Base-by-base conservation (phyloP, 129 eudicot genomes). In the Centaurea solstitialis region DNA sequence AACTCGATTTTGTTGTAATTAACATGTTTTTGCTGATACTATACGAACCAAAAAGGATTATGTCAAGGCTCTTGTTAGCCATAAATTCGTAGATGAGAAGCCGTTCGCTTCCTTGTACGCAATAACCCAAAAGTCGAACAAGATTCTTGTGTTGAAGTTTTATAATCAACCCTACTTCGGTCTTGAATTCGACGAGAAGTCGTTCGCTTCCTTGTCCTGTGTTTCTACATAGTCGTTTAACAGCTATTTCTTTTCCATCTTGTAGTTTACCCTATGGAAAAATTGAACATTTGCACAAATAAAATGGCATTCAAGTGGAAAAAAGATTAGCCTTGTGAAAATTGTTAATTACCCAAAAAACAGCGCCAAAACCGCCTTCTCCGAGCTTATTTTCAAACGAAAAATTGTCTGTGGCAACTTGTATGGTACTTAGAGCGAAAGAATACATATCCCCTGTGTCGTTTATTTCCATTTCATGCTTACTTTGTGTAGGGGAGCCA, bases 1-100 rank as follows among this genome's bases (percentile, higher is more conserved):
- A 30, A 30, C 35, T 30, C 35, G 35, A 30, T 1, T 30, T 30
- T 30, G 35, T 30, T 30, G 35, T n/a, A n/a, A n/a, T n/a, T 30
- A 30, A 3, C 35, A 30, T 1, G 35, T 50, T 12, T 50, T 50
- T 50, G 62, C 4, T n/a, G 33, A 38, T 26, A 30, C 35, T 30
- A 30, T 30, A 11, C 8, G 53, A 79, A 79, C 85, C 87, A 59
- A 86, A 75, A 37, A 83, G 71, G 69, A 83, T 81, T 2, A 62
- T 45, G 35, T 87, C 88, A 13, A 84, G 69, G 15, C 62, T 50
- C 18, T n/a, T n/a, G n/a, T n/a, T n/a, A n/a, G n/a, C n/a, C n/a
- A n/a, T n/a, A n/a, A n/a, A n/a, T n/a, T n/a, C 90, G 21, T 87
- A 87, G 6, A 84, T 65, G 7, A 84, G 90, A 45, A 87, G 57